Conservation (phyloP, 108 stramenopile genomes). For the Parietichytrium sp. region DNA sequence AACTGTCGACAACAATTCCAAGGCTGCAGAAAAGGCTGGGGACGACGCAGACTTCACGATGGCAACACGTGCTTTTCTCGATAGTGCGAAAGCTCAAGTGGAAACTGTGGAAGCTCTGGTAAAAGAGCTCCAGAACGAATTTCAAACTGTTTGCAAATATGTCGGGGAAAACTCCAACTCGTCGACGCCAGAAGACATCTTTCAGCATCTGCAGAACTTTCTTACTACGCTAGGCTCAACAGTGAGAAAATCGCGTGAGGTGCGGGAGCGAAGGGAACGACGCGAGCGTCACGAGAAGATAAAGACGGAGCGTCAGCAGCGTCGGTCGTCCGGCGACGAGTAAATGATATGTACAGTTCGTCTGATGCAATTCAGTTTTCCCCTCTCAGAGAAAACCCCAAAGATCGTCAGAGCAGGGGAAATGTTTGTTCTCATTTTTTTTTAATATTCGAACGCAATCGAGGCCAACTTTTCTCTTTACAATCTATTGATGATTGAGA, state of each 20-base stretch:
- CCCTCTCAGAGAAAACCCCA: background rate
- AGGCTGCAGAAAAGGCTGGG: constrained; percentile 6
- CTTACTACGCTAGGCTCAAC: background rate
- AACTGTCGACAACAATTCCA: background rate
- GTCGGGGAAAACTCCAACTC: constrained; percentile 34
- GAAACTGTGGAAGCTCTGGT: background rate
- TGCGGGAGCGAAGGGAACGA: background rate
- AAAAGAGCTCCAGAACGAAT: background rate
- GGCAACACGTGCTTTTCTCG: background rate
- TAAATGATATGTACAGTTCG: background rate
- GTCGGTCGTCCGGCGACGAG: too few species aligned
- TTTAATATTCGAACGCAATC: background rate
- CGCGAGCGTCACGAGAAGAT: background rate
- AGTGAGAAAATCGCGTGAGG: constrained; percentile 6
- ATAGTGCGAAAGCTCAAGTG: background rate
- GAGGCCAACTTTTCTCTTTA: background rate
- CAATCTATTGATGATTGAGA: background rate
- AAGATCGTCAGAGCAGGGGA: background rate
- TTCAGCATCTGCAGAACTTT: background rate
- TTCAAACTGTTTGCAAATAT: background rate
- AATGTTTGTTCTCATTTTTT: background rate
- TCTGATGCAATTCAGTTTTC: background rate
- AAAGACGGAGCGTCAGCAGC: too few species aligned
- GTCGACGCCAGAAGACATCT: constrained; percentile 8
- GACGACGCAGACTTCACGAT: background rate